Evolutionary conservation across 768 basidiomycete genomes (phyloP).

Genomic region (Leucosporidium creatinivorum): DNA sequence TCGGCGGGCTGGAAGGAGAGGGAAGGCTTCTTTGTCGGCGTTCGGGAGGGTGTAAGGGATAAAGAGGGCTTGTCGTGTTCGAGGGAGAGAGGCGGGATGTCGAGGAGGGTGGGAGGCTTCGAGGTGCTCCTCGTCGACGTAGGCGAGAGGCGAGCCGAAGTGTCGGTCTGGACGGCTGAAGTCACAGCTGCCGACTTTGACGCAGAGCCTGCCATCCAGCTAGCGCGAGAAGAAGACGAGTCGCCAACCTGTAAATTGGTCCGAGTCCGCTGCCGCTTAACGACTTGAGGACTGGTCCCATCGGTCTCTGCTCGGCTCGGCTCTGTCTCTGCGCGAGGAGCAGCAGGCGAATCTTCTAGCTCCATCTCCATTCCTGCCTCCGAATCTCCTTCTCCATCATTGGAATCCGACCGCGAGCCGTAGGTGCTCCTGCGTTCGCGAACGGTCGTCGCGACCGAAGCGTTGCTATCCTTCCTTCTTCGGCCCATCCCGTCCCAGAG

Average conservation of each 20-base stretch:
- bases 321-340: background rate
- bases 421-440: background rate
- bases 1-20: background rate
- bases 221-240: background rate
- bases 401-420: background rate
- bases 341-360: background rate
- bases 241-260: background rate
- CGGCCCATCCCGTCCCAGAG: background rate
- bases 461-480: background rate
- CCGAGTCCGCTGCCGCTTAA: background rate
- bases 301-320: background rate
- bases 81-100: background rate
- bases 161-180: background rate
- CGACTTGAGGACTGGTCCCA: background rate
- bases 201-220: background rate
- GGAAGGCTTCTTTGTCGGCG: background rate
- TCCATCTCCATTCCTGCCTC: conserved; percentile 5
- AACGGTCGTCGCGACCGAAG: conserved; percentile 11
- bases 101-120: background rate
- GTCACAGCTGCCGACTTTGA: background rate
- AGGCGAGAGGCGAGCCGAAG: background rate
- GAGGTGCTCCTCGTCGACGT: background rate
- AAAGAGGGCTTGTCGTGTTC: background rate
- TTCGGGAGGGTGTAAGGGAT: background rate
- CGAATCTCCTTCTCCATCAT: background rate